phyloP scores from a whole-genome alignment of 1,284 basidiomycete species.

The Flammula alnicola region DNA sequence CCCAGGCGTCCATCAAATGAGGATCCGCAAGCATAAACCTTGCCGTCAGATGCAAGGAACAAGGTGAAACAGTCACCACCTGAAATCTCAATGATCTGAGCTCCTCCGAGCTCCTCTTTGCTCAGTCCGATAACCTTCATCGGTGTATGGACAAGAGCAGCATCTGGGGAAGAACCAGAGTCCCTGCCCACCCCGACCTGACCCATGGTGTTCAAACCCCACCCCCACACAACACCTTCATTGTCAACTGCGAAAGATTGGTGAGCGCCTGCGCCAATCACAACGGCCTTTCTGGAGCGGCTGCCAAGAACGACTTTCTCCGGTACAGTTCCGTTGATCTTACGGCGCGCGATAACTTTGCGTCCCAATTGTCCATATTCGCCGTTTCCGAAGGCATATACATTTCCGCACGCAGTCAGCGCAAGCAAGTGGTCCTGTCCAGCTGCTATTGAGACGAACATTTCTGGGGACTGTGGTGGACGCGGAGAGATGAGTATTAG shows the following conservation, averaged over 20 bases:
- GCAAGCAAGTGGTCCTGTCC: conserved; percentile 90
- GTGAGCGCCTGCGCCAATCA: conserved; percentile 81
- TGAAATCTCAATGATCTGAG: conserved; percentile 70
- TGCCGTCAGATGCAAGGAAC: conserved; percentile 84
- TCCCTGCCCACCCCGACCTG: conserved; percentile 50
- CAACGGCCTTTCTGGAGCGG: conserved; percentile 70
- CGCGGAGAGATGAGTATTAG: too few species aligned
- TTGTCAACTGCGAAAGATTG: conserved; percentile 91
- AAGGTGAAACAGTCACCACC: conserved; percentile 89
- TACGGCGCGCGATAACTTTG: conserved; percentile 82
- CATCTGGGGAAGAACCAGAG: conserved; percentile 49
- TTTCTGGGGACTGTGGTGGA: conserved; percentile 75
- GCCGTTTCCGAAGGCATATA: conserved; percentile 88
- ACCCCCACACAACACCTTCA: conserved; percentile 83
- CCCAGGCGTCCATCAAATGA: conserved; percentile 83
- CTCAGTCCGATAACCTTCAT: conserved; percentile 69
- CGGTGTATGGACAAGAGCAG: conserved; percentile 69
- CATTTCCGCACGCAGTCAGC: conserved; percentile 81
- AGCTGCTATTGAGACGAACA: conserved; percentile 78
- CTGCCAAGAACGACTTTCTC: conserved; percentile 81
- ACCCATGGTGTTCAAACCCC: conserved; percentile 84
- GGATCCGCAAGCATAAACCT: conserved; percentile 84
- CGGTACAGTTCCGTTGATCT: conserved; percentile 83
- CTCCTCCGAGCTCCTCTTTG: conserved; percentile 69
- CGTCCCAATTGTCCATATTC: conserved; percentile 89